phyloP scores from a whole-genome alignment of 1,139 yeast species.

The Protomyces lactucae-debilis region DNA sequence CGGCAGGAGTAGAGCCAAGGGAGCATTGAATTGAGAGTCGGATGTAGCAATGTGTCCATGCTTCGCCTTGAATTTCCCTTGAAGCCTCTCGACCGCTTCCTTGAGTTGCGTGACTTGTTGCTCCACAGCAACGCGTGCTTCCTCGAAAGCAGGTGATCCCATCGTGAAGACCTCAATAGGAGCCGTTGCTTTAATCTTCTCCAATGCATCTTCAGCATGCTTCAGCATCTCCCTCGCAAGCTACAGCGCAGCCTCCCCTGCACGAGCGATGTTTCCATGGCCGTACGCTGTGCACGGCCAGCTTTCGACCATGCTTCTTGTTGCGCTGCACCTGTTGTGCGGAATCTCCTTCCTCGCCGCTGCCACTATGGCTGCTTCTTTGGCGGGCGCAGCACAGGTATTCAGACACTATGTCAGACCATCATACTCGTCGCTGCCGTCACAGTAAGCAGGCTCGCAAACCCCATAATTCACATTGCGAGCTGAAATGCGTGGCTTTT shows the following conservation, averaged over 20 bases:
- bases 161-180: neutral
- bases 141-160: slow-evolving; percentile 4
- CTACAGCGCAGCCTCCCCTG: slow-evolving; percentile 16
- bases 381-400: slow-evolving; percentile 52
- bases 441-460: slow-evolving; percentile 90
- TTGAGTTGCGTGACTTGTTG: slow-evolving; percentile 17
- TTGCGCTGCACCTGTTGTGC: slow-evolving; percentile 7
- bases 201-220: slow-evolving; percentile 9
- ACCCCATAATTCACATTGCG: slow-evolving; percentile 72
- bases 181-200: neutral
- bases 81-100: slow-evolving; percentile 35
- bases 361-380: slow-evolving; percentile 35
- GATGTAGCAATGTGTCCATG: slow-evolving; percentile 34
- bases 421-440: slow-evolving; percentile 78
- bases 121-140: slow-evolving; percentile 28
- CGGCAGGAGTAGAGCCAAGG: no score
- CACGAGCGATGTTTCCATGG: slow-evolving; percentile 5
- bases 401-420: slow-evolving; percentile 51
- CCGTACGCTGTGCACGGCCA: slow-evolving; percentile 19
- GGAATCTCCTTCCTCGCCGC: slow-evolving; percentile 8
- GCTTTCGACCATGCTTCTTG: slow-evolving; percentile 6
- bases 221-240: slow-evolving; percentile 1
- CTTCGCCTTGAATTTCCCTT: slow-evolving; percentile 36
- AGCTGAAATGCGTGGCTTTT: slow-evolving; percentile 41
- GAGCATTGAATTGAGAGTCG: neutral